Conservation (phyloP, 202 grass and related monocot genomes). For the Carex arenaria region DNA sequence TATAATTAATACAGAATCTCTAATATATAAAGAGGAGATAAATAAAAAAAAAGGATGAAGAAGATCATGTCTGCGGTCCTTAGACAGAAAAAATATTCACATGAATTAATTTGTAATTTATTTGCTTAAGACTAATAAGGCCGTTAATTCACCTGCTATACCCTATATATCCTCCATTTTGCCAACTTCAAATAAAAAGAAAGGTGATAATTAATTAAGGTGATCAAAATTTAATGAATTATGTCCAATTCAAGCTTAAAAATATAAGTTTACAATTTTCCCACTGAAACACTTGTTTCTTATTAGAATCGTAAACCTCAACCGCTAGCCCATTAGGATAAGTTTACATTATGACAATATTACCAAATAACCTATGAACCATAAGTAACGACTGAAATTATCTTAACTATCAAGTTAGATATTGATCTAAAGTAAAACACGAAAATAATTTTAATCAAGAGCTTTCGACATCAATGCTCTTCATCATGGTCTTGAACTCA, state of each 20-base stretch:
- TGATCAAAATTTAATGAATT: background rate
- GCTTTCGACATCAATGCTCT: constrained; percentile 26
- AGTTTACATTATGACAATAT: background rate
- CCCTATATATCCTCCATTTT: no score
- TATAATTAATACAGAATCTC: no score
- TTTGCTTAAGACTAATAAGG: no score
- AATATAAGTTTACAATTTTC: background rate
- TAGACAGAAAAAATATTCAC: no score
- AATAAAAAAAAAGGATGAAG: no score
- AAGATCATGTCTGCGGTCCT: no score
- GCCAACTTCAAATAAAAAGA: no score
- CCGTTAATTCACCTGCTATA: no score
- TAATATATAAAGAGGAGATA: no score
- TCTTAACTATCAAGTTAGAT: constrained; percentile 1
- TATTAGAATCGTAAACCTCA: background rate
- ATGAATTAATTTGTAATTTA: no score
- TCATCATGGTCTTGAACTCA: constrained; percentile 43
- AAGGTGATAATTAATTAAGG: no score
- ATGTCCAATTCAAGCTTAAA: background rate
- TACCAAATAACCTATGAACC: background rate
- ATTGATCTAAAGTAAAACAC: background rate
- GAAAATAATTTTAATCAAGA: constrained; percentile 14
- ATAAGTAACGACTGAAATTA: background rate
- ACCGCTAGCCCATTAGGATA: background rate
- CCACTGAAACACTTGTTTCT: background rate